Percentiles rank a stretch among this genome's conserved stretches.
These are phyloP conservation scores for Clitopilus hobsonii DNA, from an alignment of 768 basidiomycete species.

Conservation along the genomic window DNA sequence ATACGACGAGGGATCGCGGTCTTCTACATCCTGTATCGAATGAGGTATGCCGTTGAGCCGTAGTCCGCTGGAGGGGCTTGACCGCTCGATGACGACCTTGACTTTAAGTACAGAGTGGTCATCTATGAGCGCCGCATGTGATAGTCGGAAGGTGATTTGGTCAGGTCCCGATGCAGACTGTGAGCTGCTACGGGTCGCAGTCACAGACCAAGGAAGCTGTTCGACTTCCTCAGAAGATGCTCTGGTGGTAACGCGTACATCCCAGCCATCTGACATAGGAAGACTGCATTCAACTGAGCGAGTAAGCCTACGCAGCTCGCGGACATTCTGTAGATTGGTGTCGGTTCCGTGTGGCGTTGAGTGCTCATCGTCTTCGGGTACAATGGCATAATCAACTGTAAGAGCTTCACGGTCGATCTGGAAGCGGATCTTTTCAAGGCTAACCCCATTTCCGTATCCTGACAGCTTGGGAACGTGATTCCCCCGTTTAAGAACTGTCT, in stretches of 20 bases:
- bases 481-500: constrained; percentile 75
- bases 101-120: constrained; percentile 81
- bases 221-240: constrained; percentile 72
- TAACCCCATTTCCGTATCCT: constrained; percentile 79
- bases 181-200: constrained; percentile 46
- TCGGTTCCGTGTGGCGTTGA: constrained; percentile 42
- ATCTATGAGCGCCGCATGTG: constrained; percentile 67
- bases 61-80: constrained; percentile 69
- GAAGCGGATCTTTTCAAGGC: constrained; percentile 74
- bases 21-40: constrained; percentile 57
- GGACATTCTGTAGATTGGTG: constrained; percentile 55
- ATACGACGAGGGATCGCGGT: constrained; percentile 60
- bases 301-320: constrained; percentile 66
- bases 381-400: constrained; percentile 77
- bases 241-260: constrained; percentile 72
- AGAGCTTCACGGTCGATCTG: constrained; percentile 82
- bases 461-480: constrained; percentile 67
- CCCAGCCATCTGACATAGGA: constrained; percentile 78
- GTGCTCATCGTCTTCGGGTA: constrained; percentile 65
- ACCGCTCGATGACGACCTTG: constrained; percentile 73
- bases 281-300: constrained; percentile 80
- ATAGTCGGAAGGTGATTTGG: constrained; percentile 59
- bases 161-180: constrained; percentile 32
- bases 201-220: constrained; percentile 67
- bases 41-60: constrained; percentile 85